phyloP scores from a whole-genome alignment of 305 asterid genomes.

The Fraxinus latifolia region DNA sequence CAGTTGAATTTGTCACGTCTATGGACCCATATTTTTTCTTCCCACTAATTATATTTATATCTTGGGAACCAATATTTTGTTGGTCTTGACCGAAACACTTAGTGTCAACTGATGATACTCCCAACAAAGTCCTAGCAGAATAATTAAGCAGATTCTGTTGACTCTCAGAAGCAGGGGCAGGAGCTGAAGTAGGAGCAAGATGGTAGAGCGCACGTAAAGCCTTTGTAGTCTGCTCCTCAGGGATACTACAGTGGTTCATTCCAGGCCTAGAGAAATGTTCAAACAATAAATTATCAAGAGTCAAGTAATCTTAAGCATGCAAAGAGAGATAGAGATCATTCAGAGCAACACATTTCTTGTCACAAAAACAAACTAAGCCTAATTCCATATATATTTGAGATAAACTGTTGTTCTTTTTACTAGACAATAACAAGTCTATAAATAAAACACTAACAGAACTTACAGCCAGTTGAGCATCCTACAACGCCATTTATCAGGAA shows the following conservation, averaged over 20 bases:
- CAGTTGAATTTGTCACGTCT: slow-evolving; percentile 43
- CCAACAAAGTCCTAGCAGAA: slow-evolving; percentile 37
- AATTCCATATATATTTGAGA: neutral
- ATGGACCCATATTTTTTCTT: slow-evolving; percentile 61
- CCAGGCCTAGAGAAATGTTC: slow-evolving; percentile 61
- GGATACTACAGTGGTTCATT: slow-evolving; percentile 76
- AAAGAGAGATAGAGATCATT: neutral
- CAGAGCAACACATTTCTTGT: neutral
- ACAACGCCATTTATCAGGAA: slow-evolving; percentile 88
- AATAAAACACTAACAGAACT: slow-evolving; percentile 36
- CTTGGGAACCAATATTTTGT: slow-evolving; percentile 43
- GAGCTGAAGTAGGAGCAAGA: slow-evolving; percentile 44
- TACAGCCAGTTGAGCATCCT: slow-evolving; percentile 97
- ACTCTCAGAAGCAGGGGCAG: slow-evolving; percentile 44
- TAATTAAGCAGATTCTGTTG: slow-evolving; percentile 41
- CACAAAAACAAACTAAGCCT: neutral
- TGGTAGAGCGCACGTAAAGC: slow-evolving; percentile 73
- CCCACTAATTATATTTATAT: slow-evolving; percentile 34
- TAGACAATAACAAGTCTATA: neutral
- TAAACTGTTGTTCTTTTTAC: neutral
- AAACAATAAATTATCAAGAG: slow-evolving; percentile 27
- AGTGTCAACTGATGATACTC: slow-evolving; percentile 43
- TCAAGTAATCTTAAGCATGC: slow-evolving; percentile 3
- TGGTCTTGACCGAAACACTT: slow-evolving; percentile 42
- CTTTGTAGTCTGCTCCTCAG: slow-evolving; percentile 80